Percentiles rank a stretch among this genome's conserved stretches.
Conservation (phyloP, 2,329 filamentous ascomycete genomes). For the Xylariomycetidae sp. region DNA sequence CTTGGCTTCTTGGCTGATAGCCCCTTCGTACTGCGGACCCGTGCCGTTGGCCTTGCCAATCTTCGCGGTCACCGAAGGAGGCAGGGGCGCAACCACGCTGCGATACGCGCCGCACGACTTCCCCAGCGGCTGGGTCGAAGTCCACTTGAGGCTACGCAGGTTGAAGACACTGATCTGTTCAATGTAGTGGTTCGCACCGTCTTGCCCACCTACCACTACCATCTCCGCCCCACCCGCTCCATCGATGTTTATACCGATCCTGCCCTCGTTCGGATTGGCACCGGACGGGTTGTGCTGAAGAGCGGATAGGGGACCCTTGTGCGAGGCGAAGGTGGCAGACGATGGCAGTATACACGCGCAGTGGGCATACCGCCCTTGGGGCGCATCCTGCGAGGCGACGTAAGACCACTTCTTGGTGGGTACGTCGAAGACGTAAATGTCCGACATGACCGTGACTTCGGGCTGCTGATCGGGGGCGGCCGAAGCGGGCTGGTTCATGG, state of each 20-base stretch:
- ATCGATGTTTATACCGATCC: slow-evolving; percentile 82
- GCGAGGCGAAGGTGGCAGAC: slow-evolving; percentile 77
- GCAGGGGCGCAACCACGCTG: slow-evolving; percentile 84
- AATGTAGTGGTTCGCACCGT: slow-evolving; percentile 97
- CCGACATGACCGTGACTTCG: slow-evolving; percentile 94
- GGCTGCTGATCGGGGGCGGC: slow-evolving; percentile 60
- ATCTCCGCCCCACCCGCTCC: slow-evolving; percentile 91
- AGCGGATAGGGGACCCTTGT: slow-evolving; percentile 75
- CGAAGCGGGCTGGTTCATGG: slow-evolving; percentile 42
- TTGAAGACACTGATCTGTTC: slow-evolving; percentile 99
- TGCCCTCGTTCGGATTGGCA: slow-evolving; percentile 78
- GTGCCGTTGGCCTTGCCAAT: slow-evolving; percentile 56
- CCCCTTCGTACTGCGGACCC: slow-evolving; percentile 35
- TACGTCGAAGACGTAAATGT: slow-evolving; percentile 93
- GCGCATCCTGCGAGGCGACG: slow-evolving; percentile 71
- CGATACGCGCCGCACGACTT: slow-evolving; percentile 95
- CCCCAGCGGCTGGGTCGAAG: slow-evolving; percentile 76
- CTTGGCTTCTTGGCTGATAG: slow-evolving; percentile 47
- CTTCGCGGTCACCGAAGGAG: slow-evolving; percentile 56
- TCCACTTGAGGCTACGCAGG: slow-evolving; percentile 90
- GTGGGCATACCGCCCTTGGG: slow-evolving; percentile 92
- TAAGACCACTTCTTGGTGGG: slow-evolving; percentile 77
- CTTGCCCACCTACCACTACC: slow-evolving; percentile 93
- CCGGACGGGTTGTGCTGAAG: slow-evolving; percentile 84
- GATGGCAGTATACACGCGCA: slow-evolving; percentile 91